Evolutionary conservation across 352 stramenopile genomes (phyloP).

Genomic region (Globisporangium radiosum): DNA sequence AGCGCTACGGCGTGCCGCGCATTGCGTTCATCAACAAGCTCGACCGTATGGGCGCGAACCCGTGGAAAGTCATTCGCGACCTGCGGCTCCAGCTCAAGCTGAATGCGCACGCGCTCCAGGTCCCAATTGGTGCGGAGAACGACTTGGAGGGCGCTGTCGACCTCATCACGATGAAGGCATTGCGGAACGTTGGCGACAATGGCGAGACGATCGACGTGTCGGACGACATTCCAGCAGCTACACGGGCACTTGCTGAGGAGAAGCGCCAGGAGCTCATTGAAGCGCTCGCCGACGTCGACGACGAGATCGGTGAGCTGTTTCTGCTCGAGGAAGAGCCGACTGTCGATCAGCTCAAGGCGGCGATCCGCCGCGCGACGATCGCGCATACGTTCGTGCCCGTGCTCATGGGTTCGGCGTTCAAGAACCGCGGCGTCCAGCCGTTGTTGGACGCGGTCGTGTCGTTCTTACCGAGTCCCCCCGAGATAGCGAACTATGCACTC

Average conservation of each 20-base stretch:
- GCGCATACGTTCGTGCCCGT: slow-evolving; percentile 98
- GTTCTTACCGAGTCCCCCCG: slow-evolving; percentile 94
- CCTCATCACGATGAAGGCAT: slow-evolving; percentile 88
- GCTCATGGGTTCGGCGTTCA: slow-evolving; percentile 98
- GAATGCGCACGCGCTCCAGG: slow-evolving; percentile 94
- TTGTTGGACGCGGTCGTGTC: slow-evolving; percentile 97
- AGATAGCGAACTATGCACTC: slow-evolving; percentile 95
- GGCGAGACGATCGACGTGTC: slow-evolving; percentile 83
- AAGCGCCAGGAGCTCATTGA: slow-evolving; percentile 94
- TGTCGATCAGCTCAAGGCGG: slow-evolving; percentile 86
- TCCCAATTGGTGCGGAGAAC: slow-evolving; percentile 97
- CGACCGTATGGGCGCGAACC: slow-evolving; percentile 96
- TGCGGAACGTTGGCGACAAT: slow-evolving; percentile 90
- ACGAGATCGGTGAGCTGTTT: slow-evolving; percentile 99
- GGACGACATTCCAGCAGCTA: slow-evolving; percentile 86
- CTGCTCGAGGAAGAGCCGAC: slow-evolving; percentile 96
- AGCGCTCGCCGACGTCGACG: slow-evolving; percentile 94
- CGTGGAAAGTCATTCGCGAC: slow-evolving; percentile 92
- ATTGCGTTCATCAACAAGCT: slow-evolving; percentile 99
- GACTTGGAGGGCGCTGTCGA: slow-evolving; percentile 95
- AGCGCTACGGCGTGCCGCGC: slow-evolving; percentile 98
- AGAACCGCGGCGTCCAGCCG: slow-evolving; percentile 98
- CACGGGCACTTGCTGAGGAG: slow-evolving; percentile 80
- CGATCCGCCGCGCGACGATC: slow-evolving; percentile 94
- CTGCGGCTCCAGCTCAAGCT: slow-evolving; percentile 95